Conservation (phyloP, 139 green algal genomes). For the Edaphochlamys debaryana region DNA sequence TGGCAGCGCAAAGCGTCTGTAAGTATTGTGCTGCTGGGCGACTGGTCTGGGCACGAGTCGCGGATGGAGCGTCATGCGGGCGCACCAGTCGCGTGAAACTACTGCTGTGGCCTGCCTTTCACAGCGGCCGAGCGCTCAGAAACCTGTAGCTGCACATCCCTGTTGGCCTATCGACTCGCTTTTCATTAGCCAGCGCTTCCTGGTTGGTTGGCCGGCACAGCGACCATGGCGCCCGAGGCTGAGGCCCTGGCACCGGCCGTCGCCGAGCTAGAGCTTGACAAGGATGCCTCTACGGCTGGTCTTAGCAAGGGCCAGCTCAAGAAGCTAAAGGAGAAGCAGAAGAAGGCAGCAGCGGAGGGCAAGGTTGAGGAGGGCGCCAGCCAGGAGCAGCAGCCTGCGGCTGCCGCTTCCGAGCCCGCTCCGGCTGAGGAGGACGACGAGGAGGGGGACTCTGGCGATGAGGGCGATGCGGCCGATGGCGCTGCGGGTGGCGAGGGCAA, state of each 20-base stretch:
- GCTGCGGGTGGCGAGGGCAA: slow-evolving; percentile 46
- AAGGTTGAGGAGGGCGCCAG: not conserved
- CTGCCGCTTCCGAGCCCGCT: not conserved
- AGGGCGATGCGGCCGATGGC: slow-evolving; percentile 35
- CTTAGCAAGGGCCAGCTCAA: slow-evolving; percentile 34
- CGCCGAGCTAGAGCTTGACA: not conserved
- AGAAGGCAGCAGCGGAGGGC: slow-evolving; percentile 6
- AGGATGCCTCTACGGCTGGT: not conserved
- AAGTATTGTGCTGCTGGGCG: no score
- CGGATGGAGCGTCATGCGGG: no score
- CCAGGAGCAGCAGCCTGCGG: not conserved
- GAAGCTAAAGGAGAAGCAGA: slow-evolving; percentile 19
- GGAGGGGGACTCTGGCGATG: slow-evolving; percentile 32
- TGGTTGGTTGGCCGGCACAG: no score
- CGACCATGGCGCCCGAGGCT: no score
- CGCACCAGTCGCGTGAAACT: no score
- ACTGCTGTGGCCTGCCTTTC: no score
- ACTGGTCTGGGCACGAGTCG: no score
- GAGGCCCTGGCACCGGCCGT: not conserved
- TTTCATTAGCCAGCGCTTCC: no score
- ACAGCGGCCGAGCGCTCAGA: no score
- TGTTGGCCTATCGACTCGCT: no score
- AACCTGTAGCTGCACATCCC: no score
- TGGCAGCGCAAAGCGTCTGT: no score
- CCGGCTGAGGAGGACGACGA: slow-evolving; percentile 39